Evolutionary conservation across 2,329 filamentous ascomycete genomes (phyloP), one percentile per base, ranked within the genome.

Genomic region (Emmonsiellopsis sp.): DNA sequence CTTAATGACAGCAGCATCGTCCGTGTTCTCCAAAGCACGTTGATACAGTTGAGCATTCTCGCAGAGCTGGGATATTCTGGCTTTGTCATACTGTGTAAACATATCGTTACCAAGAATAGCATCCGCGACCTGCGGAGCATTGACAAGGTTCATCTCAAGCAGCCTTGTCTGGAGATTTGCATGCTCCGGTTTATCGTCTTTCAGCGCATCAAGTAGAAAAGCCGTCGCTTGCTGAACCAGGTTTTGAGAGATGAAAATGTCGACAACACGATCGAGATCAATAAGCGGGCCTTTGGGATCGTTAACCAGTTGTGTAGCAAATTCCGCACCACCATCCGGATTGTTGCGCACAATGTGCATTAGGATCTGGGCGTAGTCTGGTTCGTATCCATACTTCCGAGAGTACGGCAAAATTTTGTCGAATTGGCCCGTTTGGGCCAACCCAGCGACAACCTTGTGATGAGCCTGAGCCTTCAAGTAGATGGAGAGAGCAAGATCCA

Each of bases 221-320:
- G 92, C 91, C 2, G 94, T 98, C 6, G 92, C 92, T 71, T 95
- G 90, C 69, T 97, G 94, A 49, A 97, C 82, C 90, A 97, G 93
- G 64, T 90, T 91, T 71, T 98, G 93, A 8, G 91, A 91, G 72
- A 96, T 87, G 84, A 98, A 98, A 55, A 98, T 90, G 69, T 98
- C 93, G 48, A 96, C 89, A 27, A 96, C 91, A 46, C 92, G 88
- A 67, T 95, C 89, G 54, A 97, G 83, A 63, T 97, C 93, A 60
- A 98, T 85, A 55, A 96, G 76, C 27, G 91, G 85, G 31, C 89
- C 91, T 56, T 85, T 83, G 66, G 95, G 88, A 62, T 93, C 85
- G 69, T 93, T 95, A 43, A 88, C 92, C 56, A 98, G 80, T 58
- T 88, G 83, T n/a, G 87, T 87, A 21, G 93, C 94, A 63, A 98